These are phyloP conservation scores for Plantago major DNA, from an alignment of 257 asterid species.

Conservation along the genomic window DNA sequence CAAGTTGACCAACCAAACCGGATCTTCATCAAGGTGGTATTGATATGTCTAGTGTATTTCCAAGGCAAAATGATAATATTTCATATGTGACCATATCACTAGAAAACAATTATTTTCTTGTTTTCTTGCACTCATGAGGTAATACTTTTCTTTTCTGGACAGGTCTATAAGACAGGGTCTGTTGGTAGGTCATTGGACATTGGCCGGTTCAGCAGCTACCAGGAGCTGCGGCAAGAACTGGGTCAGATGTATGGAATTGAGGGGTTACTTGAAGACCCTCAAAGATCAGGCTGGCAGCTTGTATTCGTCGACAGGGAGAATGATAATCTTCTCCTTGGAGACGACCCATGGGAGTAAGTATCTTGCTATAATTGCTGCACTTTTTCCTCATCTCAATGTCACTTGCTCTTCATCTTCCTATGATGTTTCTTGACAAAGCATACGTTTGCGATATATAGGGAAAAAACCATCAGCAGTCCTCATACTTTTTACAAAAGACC, in stretches of 20 bases:
- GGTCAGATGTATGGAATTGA: slow-evolving; percentile 87
- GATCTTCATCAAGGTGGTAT: slow-evolving; percentile 74
- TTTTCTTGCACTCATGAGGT: not conserved
- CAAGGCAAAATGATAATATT: not conserved
- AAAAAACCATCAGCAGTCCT: no score
- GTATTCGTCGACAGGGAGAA: slow-evolving; percentile 99
- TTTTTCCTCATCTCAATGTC: not conserved
- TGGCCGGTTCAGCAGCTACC: slow-evolving; percentile 84
- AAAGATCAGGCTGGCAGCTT: slow-evolving; percentile 99
- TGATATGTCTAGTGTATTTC: not conserved
- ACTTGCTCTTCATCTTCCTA: not conserved
- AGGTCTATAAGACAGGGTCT: slow-evolving; percentile 82
- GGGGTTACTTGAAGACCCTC: slow-evolving; percentile 96
- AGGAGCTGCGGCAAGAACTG: slow-evolving; percentile 86
- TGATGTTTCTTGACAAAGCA: not conserved
- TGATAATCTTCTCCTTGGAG: slow-evolving; percentile 98
- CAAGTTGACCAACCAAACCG: slow-evolving; percentile 51
- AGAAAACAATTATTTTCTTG: no score
- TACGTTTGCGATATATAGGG: not conserved
- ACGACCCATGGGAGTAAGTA: slow-evolving; percentile 98
- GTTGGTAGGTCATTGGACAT: slow-evolving; percentile 96
- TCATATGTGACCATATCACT: not conserved
- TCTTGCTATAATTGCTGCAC: not conserved
- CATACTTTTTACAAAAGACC: no score
- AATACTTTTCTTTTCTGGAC: slow-evolving; percentile 16